phyloP scores from a whole-genome alignment of 75 land plant species.

The Cupressus sempervirens region DNA sequence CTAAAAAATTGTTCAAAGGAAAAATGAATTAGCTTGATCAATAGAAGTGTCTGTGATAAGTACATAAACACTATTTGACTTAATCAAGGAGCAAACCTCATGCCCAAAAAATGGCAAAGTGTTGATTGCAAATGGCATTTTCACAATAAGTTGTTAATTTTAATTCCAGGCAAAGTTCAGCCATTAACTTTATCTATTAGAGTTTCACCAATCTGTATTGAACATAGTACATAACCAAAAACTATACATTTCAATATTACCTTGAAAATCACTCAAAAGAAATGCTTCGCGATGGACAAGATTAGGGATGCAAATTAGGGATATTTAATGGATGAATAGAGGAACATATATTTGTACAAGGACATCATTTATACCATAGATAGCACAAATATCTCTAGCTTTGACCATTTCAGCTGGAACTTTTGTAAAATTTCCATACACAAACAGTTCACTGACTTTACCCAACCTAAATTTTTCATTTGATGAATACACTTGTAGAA shows the following conservation, averaged over 20 bases:
- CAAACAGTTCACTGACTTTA: constrained; percentile 91
- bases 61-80: not conserved
- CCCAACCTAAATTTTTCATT: constrained; percentile 74
- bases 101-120: constrained; percentile 96
- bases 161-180: constrained; percentile 82
- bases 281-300: not conserved
- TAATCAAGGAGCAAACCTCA: constrained; percentile 47
- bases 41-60: not conserved
- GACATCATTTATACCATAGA: constrained; percentile 87
- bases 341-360: constrained; percentile 39
- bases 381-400: constrained; percentile 97
- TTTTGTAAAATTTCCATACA: constrained; percentile 80
- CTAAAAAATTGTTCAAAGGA: constrained; percentile 32
- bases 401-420: constrained; percentile 73
- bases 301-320: too few relatives aligned
- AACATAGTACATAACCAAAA: not conserved
- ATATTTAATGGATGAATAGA: not conserved
- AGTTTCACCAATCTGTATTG: constrained; percentile 87
- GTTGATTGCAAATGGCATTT: constrained; percentile 95
- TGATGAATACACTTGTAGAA: constrained; percentile 71
- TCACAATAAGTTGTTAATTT: constrained; percentile 92
- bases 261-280: not conserved
- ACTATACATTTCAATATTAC: not conserved
- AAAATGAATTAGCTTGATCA: not conserved
- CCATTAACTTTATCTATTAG: constrained; percentile 77